These are phyloP conservation scores for Sorghum bicolor DNA, from an alignment of 176 grass and related monocot genomes.

Conservation along the genomic window Sorghum_bicolor_NCBIv3 NC_012876.2:41528001-41528500, in stretches of 20 bases:
- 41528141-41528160: too few species aligned
- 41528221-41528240: background rate
- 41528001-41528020: too few species aligned
- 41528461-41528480: background rate
- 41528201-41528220: background rate
- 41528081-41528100: too few species aligned
- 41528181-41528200: background rate
- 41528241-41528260: background rate
- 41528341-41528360: constrained; percentile 27
- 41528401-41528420: background rate
- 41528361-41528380: constrained; percentile 41
- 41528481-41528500: background rate
- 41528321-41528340: background rate
- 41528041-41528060: too few species aligned
- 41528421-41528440: background rate
- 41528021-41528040: too few species aligned
- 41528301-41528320: background rate
- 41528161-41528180: background rate
- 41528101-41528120: too few species aligned
- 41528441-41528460: background rate
- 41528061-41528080: too few species aligned
- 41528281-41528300: background rate
- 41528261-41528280: background rate
- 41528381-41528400: constrained; percentile 21
- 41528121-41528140: too few species aligned